phyloP scores from a whole-genome alignment of 805 yeast species.

The Wickerhamomyces rabaulensis region DNA sequence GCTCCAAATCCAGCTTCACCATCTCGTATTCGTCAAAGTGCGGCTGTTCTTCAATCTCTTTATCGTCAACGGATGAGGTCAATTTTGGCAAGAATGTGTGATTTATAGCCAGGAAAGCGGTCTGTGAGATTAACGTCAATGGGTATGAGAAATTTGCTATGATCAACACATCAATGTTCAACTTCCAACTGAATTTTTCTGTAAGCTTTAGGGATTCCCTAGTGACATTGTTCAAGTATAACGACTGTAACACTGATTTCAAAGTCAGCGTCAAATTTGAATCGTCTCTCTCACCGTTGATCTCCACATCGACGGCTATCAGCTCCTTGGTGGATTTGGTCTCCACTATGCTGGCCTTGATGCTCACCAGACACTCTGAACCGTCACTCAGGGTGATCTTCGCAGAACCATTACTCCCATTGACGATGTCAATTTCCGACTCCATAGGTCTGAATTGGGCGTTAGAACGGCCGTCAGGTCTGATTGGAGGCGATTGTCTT shows the following conservation, averaged over 20 bases:
- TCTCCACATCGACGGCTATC: constrained; percentile 73
- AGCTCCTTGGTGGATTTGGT: constrained; percentile 39
- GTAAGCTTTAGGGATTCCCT: constrained; percentile 53
- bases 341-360: constrained; percentile 77
- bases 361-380: constrained; percentile 86
- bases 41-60: constrained; percentile 75
- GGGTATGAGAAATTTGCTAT: constrained; percentile 79
- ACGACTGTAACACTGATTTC: constrained; percentile 52
- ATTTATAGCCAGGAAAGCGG: constrained; percentile 74
- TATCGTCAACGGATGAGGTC: constrained; percentile 60
- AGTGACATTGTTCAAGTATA: constrained; percentile 51
- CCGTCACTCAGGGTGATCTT: constrained; percentile 85
- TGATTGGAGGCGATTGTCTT: constrained; percentile 47
- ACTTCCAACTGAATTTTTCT: constrained; percentile 66
- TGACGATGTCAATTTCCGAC: constrained; percentile 73
- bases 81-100: constrained; percentile 73
- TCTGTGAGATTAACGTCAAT: constrained; percentile 71
- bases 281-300: constrained; percentile 78
- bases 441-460: constrained; percentile 84
- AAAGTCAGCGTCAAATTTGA: constrained; percentile 62
- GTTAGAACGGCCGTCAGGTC: constrained; percentile 81
- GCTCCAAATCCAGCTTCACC: constrained; percentile 56
- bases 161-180: constrained; percentile 76
- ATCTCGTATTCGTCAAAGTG: constrained; percentile 80
- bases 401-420: constrained; percentile 89